Conservation (phyloP, 129 eudicot genomes). For the Daucus carota region DH1_v3.0 NC_030385.2:45149501-45150000, state of each 20-base stretch:
- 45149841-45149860: no score
- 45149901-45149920: no score
- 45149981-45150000: no score
- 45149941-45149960: no score
- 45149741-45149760: no score
- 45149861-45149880: no score
- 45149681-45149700: not conserved
- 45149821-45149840: no score
- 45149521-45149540: slow-evolving; percentile 24
- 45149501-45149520: slow-evolving; percentile 16
- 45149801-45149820: no score
- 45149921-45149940: no score
- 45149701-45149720: not conserved
- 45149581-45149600: slow-evolving; percentile 25
- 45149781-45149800: no score
- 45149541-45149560: slow-evolving; percentile 24
- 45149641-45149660: not conserved
- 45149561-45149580: slow-evolving; percentile 24
- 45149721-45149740: not conserved
- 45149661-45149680: not conserved
- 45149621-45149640: not conserved
- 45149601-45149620: slow-evolving; percentile 14
- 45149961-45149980: no score
- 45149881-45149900: no score
- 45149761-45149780: not conserved